Percentiles rank a stretch among this genome's conserved stretches.
Conservation (phyloP, 148 eudicot species). For the Amaranthus palmeri region DNA sequence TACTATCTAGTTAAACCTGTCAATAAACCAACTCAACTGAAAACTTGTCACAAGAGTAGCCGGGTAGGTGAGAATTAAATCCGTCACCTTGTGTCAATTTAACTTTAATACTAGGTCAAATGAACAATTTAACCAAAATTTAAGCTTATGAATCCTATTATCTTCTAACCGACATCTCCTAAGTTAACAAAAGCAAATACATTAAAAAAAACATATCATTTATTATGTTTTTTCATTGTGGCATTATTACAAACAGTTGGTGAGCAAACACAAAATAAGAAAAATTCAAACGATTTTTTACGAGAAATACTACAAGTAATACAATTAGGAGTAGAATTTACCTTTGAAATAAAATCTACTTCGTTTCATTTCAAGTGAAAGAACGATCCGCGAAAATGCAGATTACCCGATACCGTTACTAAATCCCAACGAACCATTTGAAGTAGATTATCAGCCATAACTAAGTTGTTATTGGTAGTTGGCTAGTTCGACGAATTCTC, state of each 20-base stretch:
- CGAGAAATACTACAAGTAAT: neutral
- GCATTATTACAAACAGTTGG: slow-evolving; percentile 29
- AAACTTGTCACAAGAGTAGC: no score
- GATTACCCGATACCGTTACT: slow-evolving; percentile 2
- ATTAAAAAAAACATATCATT: neutral
- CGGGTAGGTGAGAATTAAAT: no score
- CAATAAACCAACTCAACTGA: no score
- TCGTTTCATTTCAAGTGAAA: neutral
- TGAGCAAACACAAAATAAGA: slow-evolving; percentile 21
- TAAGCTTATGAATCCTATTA: no score
- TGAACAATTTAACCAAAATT: no score
- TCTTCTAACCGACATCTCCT: no score
- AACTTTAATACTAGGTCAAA: no score
- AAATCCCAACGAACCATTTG: neutral
- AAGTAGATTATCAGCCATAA: neutral
- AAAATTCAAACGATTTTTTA: neutral
- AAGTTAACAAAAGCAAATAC: no score
- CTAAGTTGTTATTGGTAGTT: slow-evolving; percentile 5
- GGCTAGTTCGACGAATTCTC: no score
- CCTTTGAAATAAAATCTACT: neutral
- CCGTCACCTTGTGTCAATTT: no score
- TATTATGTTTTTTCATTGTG: slow-evolving; percentile 18
- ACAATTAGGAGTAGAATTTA: neutral
- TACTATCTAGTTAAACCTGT: no score
- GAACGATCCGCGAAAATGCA: slow-evolving; percentile 3